Evolutionary conservation across 257 asterid species (phyloP), one percentile per base, ranked within the genome.

Genomic region (Salvia miltiorrhiza): DNA sequence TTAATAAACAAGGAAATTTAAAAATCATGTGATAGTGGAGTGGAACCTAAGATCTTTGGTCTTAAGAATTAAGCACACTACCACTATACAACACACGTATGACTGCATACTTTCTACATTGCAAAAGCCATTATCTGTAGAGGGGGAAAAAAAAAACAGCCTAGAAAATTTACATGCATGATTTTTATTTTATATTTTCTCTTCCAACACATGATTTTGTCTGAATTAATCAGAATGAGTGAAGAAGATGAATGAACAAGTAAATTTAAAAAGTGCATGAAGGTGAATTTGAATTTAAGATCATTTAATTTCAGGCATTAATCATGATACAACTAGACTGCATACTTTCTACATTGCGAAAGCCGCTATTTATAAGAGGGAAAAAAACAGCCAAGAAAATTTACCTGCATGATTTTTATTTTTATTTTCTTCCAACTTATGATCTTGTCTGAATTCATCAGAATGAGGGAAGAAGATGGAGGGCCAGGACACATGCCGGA

Each of bases 401-500:
- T 62, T 23, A 73, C 77, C 53, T 33, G 45, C 61, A 45, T 56
- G 40, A 14, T 0, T 30, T 11, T 53, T 0, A 4, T 37, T 39
- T 19, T 52, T 21, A 1, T 17, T 1, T 40, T 1, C 9, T 23
- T 43, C 30, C 33, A 49, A 5, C 6, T 12, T 13, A 39, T 21
- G 53, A 44, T 61, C 52, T 17, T 4, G 20, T 39, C 11, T 37
- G 9, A 17, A 5, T 32, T 44, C 23, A 10, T 33, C 40, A 28
- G 68, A 64, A 73, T 32, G 80, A 58, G 73, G 74, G 73, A 64
- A 63, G 37, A 81, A 81, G 78, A 21, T 77, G 82, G 82, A 77
- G 85, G 65, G 78, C 16, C 50, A 62, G 74, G 11, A 55, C 85
- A 81, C 85, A 74, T 52, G 85, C 85, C 78, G 4, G 57, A 44